These are phyloP conservation scores for Sclerotinia sclerotiorum DNA, from an alignment of 2,329 filamentous ascomycete species.

Conservation along the genomic window DNA sequence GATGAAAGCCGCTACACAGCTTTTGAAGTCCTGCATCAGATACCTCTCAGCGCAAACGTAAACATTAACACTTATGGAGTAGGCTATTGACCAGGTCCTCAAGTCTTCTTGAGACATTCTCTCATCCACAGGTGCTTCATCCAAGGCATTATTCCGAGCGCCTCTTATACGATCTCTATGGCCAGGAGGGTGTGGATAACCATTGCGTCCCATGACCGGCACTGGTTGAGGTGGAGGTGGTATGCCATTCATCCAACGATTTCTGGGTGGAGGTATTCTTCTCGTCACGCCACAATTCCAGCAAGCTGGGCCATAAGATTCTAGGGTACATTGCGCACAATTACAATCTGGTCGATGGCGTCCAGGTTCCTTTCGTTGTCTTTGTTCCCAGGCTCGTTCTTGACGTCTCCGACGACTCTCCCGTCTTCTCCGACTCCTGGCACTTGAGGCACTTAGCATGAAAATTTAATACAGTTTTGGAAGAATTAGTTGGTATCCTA, in stretches of 20 bases:
- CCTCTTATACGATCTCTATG: conserved; percentile 29
- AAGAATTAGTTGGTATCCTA: conserved; percentile 19
- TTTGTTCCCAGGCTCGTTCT: conserved; percentile 43
- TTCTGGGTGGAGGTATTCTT: conserved; percentile 36
- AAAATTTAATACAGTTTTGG: neutral
- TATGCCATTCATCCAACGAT: conserved; percentile 28
- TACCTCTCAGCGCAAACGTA: conserved; percentile 52
- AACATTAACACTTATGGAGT: conserved; percentile 50
- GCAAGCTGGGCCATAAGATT: conserved; percentile 42
- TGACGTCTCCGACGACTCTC: conserved; percentile 42
- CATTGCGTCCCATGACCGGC: conserved; percentile 30
- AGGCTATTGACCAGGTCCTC: conserved; percentile 49
- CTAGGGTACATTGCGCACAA: conserved; percentile 45
- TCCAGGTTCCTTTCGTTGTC: conserved; percentile 48
- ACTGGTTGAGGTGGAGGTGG: conserved; percentile 28
- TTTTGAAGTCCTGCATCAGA: conserved; percentile 49
- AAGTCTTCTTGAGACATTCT: conserved; percentile 47
- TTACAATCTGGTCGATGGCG: conserved; percentile 48
- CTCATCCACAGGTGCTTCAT: conserved; percentile 30
- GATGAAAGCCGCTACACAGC: conserved; percentile 44
- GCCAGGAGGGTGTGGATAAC: conserved; percentile 27
- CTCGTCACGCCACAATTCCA: conserved; percentile 45
- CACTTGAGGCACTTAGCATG: conserved; percentile 29
- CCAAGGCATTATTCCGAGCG: conserved; percentile 28
- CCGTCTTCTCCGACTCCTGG: conserved; percentile 40